A percentile compares a stretch with the other conserved stretches of the same genome.
Conservation (phyloP, 2,329 filamentous ascomycete genomes). For the Herpotrichia juniperi region DNA sequence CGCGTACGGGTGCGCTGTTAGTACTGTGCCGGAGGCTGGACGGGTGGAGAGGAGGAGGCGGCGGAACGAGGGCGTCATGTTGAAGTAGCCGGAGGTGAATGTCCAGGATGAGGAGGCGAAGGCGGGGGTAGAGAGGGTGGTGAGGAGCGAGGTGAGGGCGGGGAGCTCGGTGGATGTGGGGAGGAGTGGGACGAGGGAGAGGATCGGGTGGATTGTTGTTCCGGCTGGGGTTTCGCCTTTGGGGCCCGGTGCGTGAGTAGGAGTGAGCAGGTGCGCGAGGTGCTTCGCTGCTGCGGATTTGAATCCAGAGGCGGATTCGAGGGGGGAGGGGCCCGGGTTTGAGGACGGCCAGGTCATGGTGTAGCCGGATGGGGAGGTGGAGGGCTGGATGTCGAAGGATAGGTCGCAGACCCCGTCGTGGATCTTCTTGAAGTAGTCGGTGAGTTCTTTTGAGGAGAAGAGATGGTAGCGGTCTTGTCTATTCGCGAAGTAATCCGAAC, state of each 20-base stretch:
- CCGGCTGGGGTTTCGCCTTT: conserved; percentile 21
- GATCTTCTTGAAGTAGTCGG: conserved; percentile 80
- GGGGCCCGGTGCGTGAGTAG: conserved; percentile 30
- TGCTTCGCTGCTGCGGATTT: conserved; percentile 70
- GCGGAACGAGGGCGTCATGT: conserved; percentile 85
- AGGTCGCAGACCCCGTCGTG: conserved; percentile 79
- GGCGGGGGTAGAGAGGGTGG: conserved; percentile 68
- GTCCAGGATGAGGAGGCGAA: conserved; percentile 82
- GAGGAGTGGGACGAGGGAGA: conserved; percentile 86
- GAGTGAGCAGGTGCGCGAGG: conserved; percentile 70
- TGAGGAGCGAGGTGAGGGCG: conserved; percentile 76
- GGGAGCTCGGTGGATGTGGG: conserved; percentile 89
- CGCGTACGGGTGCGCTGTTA: conserved; percentile 90
- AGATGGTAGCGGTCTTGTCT: conserved; percentile 94
- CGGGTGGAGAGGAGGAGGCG: conserved; percentile 77
- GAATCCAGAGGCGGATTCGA: conserved; percentile 73
- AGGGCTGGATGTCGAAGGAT: conserved; percentile 79
- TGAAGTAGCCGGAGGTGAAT: conserved; percentile 98
- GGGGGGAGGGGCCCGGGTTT: conserved; percentile 77
- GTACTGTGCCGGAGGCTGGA: conserved; percentile 75
- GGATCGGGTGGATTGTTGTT: conserved; percentile 76
- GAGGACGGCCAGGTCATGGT: conserved; percentile 73
- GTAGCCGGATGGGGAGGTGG: conserved; percentile 56
- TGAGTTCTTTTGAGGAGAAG: conserved; percentile 78
- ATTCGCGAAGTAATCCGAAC: conserved; percentile 93